Percentiles rank a stretch among this genome's conserved stretches.
Evolutionary conservation across 2,329 filamentous ascomycete species (phyloP).

Genomic region (Pleoardoris graminearum): DNA sequence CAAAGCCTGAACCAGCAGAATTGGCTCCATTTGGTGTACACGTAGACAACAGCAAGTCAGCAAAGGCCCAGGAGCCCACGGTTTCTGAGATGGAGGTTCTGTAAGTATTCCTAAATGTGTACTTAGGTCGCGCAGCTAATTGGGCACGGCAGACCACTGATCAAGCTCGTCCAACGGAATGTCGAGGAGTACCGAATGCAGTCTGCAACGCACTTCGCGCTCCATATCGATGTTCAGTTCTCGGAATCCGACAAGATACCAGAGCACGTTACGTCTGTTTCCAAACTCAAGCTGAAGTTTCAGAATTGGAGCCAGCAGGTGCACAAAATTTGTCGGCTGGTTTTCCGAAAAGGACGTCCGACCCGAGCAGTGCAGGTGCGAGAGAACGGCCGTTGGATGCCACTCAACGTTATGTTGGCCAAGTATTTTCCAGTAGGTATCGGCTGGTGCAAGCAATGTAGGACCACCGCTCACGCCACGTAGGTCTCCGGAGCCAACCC

Average conservation of each 20-base stretch:
- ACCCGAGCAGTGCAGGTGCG: not conserved
- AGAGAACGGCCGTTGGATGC: not conserved
- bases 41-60: not conserved
- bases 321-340: not conserved
- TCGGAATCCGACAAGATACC: not conserved
- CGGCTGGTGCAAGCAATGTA: not conserved
- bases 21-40: too few relatives aligned
- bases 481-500: not conserved
- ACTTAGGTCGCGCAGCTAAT: not conserved
- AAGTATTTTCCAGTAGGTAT: not conserved
- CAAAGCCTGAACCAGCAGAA: too few relatives aligned
- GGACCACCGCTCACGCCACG: not conserved
- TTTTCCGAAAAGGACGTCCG: not conserved
- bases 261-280: not conserved
- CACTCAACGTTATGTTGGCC: not conserved
- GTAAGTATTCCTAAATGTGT: not conserved
- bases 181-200: conserved; percentile 8
- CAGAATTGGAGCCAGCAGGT: conserved; percentile 1
- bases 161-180: not conserved
- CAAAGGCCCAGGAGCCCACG: not conserved
- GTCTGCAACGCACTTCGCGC: conserved; percentile 8
- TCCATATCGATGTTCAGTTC: conserved; percentile 9
- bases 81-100: not conserved
- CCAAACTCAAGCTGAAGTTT: conserved; percentile 2
- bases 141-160: not conserved